Evolutionary conservation across 176 grass and related monocot genomes (phyloP).

Genomic region (Oryza glumipatula): DNA sequence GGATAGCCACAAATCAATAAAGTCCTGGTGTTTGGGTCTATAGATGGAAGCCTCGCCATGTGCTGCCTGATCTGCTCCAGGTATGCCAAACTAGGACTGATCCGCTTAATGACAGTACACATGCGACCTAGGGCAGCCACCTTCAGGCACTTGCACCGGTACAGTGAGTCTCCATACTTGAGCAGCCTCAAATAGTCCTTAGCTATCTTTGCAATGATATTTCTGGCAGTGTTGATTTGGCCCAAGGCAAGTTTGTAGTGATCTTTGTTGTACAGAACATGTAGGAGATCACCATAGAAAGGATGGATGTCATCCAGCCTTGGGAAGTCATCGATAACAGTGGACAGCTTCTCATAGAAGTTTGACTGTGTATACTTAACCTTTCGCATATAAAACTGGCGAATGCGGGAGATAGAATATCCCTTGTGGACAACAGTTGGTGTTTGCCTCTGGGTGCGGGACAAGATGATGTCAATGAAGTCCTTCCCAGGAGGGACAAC

Average conservation of each 20-base stretch:
- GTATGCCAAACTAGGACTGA: conserved; percentile 78
- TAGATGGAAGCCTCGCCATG: conserved; percentile 78
- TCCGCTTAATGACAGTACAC: conserved; percentile 75
- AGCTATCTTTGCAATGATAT: conserved; percentile 70
- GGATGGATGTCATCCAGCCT: conserved; percentile 70
- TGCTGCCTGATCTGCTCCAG: conserved; percentile 77
- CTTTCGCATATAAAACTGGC: conserved; percentile 83
- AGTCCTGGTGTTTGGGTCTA: conserved; percentile 71
- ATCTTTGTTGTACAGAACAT: conserved; percentile 84
- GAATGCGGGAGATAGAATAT: conserved; percentile 66
- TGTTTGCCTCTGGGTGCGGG: conserved; percentile 78
- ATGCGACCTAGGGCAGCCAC: conserved; percentile 63
- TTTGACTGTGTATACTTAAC: conserved; percentile 74
- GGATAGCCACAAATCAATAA: conserved; percentile 67
- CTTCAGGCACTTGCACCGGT: conserved; percentile 79
- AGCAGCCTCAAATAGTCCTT: conserved; percentile 76
- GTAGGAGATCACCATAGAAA: conserved; percentile 75
- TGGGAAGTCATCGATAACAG: conserved; percentile 75
- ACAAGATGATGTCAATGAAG: conserved; percentile 80
- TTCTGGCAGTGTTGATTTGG: conserved; percentile 76
- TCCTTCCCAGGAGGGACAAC: conserved; percentile 81
- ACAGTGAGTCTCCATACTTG: conserved; percentile 71
- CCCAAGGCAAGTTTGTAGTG: conserved; percentile 87
- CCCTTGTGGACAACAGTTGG: conserved; percentile 87
- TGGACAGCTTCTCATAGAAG: conserved; percentile 74